Evolutionary conservation across 106 monocot species (phyloP), one percentile per base, ranked within the genome.

Genomic region (Apostasia shenzhenica): DNA sequence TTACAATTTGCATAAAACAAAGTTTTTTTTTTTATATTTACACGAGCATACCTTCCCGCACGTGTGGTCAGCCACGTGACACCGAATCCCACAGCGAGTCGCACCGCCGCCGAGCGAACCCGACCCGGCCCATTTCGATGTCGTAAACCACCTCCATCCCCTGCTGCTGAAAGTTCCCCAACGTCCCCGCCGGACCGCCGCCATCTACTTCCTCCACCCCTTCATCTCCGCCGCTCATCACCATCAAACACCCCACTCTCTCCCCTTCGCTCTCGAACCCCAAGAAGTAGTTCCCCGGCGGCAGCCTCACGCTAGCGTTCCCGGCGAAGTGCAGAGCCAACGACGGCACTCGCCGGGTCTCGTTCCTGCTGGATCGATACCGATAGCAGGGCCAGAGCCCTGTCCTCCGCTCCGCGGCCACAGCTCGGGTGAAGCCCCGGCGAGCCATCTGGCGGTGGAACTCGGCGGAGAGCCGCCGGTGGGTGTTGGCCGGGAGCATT

Each of bases 111-210:
- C 86, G 67, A 1, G 97, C 92, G 67, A 97, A 97, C 42, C 97
- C 92, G 11, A 97, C 86, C 43, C 89, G 63, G 11, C 70, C 77
- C n/a, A 51, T 76, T 57, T 81, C 87, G 59, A 87, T 40, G 68
- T 97, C 97, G 76, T 88, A 97, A 0, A 92, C 87, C 54, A 97
- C 92, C 81, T 92, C 87, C 52, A 97, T 89, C 67, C 97, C 97
- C 79, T 92, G 97, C 81, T 97, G 97, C 87, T 97, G 97, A 68
- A 83, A 92, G 67, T 97, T 97, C 6, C 97, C 97, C 54, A 95
- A 69, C 14, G 89, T 95, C 26, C 82, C 91, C 47, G 85, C 82
- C 13, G 95, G 95, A 48, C 84, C 95, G 26, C 79, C 77, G 3
- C 67, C 59, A 8, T 60, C 84, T 5, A 75, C 82, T 2, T 60